A percentile compares a stretch with the other conserved stretches of the same genome.
These are phyloP conservation scores for Corymbia maculata DNA, from an alignment of 345 rosid species.

Conservation along the genomic window DNA sequence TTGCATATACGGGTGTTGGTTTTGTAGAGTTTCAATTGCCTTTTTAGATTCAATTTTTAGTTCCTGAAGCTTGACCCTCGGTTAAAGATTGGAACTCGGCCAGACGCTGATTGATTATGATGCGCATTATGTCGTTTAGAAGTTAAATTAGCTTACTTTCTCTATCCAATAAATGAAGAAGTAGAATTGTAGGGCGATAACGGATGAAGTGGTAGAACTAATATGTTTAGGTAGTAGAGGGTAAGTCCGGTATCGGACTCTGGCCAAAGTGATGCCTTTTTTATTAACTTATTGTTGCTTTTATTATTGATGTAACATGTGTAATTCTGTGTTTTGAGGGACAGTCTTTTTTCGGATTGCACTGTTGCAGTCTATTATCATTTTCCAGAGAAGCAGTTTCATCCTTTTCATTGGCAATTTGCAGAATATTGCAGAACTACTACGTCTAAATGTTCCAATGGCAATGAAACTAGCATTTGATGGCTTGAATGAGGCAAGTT, in stretches of 20 bases:
- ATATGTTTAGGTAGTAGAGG: not conserved
- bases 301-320: not conserved
- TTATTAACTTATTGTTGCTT: not conserved
- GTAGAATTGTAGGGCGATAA: not conserved
- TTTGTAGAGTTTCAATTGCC: not conserved
- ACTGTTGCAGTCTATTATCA: not conserved
- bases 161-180: not conserved
- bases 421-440: constrained; percentile 85
- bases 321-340: not conserved
- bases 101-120: not conserved
- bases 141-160: not conserved
- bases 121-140: not conserved
- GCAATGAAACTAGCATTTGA: constrained; percentile 78
- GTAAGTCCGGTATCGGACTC: not conserved
- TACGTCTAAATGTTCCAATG: constrained; percentile 76
- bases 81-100: not conserved
- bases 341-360: not conserved
- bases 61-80: not conserved
- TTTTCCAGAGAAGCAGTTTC: not conserved
- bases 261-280: not conserved
- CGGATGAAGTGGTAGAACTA: not conserved
- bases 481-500: constrained; percentile 43
- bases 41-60: not conserved
- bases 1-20: not conserved
- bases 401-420: not conserved